phyloP scores from a whole-genome alignment of 2,329 filamentous ascomycete species.

The Sporothrix schenckii region DNA sequence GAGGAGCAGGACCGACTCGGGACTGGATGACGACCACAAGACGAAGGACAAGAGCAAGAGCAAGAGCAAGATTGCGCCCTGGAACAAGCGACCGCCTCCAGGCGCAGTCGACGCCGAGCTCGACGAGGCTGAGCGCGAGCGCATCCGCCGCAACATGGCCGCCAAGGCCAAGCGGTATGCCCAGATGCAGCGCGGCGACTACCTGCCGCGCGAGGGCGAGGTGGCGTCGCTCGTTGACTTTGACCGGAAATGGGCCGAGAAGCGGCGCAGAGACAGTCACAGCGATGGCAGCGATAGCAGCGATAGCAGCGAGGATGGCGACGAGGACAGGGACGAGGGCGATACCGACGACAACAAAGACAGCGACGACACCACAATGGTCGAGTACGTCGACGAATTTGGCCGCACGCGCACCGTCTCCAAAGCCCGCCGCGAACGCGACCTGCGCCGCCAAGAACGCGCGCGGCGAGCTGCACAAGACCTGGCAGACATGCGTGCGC shows the following conservation, averaged over 20 bases:
- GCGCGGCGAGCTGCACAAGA: slow-evolving; percentile 56
- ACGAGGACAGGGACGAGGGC: slow-evolving; percentile 65
- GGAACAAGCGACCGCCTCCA: slow-evolving; percentile 47
- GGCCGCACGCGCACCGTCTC: slow-evolving; percentile 79
- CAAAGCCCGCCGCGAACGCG: slow-evolving; percentile 65
- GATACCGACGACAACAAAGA: slow-evolving; percentile 50
- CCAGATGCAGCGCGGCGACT: slow-evolving; percentile 87
- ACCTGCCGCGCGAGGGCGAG: slow-evolving; percentile 67
- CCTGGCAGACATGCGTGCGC: slow-evolving; percentile 68
- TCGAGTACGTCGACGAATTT: slow-evolving; percentile 92
- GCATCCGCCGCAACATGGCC: slow-evolving; percentile 80
- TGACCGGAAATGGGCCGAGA: slow-evolving; percentile 90
- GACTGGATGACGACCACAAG: background rate
- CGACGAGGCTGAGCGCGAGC: slow-evolving; percentile 68
- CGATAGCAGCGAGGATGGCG: slow-evolving; percentile 44
- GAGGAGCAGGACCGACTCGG: background rate
- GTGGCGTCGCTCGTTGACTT: slow-evolving; percentile 82
- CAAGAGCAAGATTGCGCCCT: slow-evolving; percentile 39
- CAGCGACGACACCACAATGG: slow-evolving; percentile 57
- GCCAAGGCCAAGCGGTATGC: slow-evolving; percentile 88
- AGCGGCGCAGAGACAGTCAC: slow-evolving; percentile 56
- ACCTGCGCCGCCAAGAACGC: slow-evolving; percentile 61
- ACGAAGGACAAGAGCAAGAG: background rate
- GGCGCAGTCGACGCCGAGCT: slow-evolving; percentile 54
- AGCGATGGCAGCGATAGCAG: slow-evolving; percentile 41